Base-by-base conservation (phyloP, 2,329 filamentous ascomycete genomes). In the Fonsecaea pugnacius region DNA sequence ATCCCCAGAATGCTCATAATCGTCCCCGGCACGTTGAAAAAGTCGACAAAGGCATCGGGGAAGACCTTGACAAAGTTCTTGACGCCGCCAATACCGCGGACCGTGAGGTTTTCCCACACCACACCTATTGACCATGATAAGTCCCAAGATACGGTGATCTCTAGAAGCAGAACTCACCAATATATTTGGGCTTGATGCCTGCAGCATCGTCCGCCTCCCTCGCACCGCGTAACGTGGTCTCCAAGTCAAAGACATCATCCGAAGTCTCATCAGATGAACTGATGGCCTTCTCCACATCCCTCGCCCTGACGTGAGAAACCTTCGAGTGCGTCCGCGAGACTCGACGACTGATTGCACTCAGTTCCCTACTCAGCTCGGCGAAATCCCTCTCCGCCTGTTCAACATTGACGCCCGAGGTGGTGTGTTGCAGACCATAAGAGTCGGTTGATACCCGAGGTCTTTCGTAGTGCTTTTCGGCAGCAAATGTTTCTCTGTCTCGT, bases 181-280 rank as follows among this genome's bases (percentile, higher is more conserved):
- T 89, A 70, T 89, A 87, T 80, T 96, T 96, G 4, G 87, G 83
- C 65, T 87, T 88, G 76, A 96, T 96, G 0, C 92, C 92, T 5
- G 90, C 90, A 67, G 89, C 87, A 66, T 85, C 83, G 72, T 92
- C 90, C 8, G 91, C 89, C 52, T 84, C 85, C 62, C 89, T 83
- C 61, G 87, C 87, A 2, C 91, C 91, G 51, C 90, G 85, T 65
- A 96, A 79, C 3, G 89, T 87, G 8, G 82, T 78, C 75, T 96
- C 91, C 40, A 96, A 81, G 73, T 96, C 89, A 76, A 95, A 96
- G 9, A 83, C 80, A 61, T 85, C 85, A 1, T 80, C 81, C 1
- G 79, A 79, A 51, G 82, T 80, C 0, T 80, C 80, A 2, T 77
- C 76, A 1, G 76, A 72, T 1, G 77, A 73, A 32, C 76, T 76